These are phyloP conservation scores for Fraxinus xanthoxyloides DNA, from an alignment of 305 asterid genomes.

Conservation along the genomic window DNA sequence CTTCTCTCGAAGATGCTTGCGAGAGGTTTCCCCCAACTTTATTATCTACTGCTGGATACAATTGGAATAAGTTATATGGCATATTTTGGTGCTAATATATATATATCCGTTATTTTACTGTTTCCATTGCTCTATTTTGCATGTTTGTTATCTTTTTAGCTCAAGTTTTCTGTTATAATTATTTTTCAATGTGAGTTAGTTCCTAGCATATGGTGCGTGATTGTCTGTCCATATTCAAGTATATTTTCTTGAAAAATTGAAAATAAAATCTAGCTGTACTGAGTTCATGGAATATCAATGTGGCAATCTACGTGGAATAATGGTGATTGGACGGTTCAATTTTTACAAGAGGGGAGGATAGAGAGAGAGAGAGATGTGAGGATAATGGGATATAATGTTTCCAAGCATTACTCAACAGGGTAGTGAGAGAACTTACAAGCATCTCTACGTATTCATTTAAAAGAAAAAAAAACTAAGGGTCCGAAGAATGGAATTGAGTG, in stretches of 20 bases:
- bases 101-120: background rate
- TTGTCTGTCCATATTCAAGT: background rate
- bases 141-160: background rate
- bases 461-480: background rate
- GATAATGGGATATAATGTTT: too few relatives aligned
- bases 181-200: background rate
- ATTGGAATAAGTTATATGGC: background rate
- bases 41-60: background rate
- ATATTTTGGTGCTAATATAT: background rate
- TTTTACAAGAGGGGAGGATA: too few relatives aligned
- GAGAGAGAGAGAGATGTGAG: too few relatives aligned
- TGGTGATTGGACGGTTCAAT: too few relatives aligned
- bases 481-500: too few relatives aligned
- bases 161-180: background rate
- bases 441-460: background rate
- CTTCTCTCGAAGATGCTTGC: constrained; percentile 77
- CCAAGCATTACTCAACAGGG: too few relatives aligned
- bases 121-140: background rate
- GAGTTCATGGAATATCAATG: too few relatives aligned
- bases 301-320: too few relatives aligned
- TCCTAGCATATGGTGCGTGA: background rate
- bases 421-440: background rate
- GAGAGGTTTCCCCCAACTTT: constrained; percentile 49
- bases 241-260: background rate
- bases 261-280: background rate